phyloP scores from a whole-genome alignment of 1,139 yeast genomes.

The Geotrichum carabidarum region DNA sequence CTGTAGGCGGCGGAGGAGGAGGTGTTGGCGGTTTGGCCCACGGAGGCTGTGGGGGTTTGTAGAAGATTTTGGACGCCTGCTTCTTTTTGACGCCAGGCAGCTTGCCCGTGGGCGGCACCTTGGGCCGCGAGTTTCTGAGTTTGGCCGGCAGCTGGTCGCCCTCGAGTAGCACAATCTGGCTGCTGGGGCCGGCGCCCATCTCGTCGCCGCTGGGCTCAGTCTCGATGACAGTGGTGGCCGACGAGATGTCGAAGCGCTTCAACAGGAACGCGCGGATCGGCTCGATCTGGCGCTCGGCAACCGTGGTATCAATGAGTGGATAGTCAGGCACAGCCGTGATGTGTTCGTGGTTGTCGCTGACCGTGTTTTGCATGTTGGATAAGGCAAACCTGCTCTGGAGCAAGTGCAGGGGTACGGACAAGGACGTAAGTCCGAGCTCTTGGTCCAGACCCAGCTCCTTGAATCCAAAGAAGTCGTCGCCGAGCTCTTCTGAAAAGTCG shows the following conservation, averaged over 20 bases:
- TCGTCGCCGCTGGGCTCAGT: conserved; percentile 31
- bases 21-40: conserved; percentile 3
- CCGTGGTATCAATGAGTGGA: conserved; percentile 45
- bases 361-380: conserved; percentile 23
- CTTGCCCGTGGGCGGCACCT: conserved; percentile 91
- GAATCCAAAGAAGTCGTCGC: conserved; percentile 93
- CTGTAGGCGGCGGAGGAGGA: not conserved
- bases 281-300: conserved; percentile 50
- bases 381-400: conserved; percentile 67
- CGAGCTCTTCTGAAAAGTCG: conserved; percentile 85
- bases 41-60: conserved; percentile 20
- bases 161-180: conserved; percentile 45
- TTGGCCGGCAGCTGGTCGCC: conserved; percentile 80
- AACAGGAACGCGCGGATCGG: conserved; percentile 55
- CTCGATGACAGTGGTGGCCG: conserved; percentile 22
- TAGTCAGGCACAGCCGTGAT: conserved; percentile 37
- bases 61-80: conserved; percentile 30
- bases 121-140: conserved; percentile 72
- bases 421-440: conserved; percentile 81
- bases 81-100: conserved; percentile 63
- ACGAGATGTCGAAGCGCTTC: conserved; percentile 30
- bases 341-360: conserved; percentile 22
- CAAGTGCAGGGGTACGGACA: conserved; percentile 84
- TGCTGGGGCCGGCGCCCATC: conserved; percentile 36
- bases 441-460: conserved; percentile 88